phyloP scores from a whole-genome alignment of 2,329 filamentous ascomycete species.

The Ampelomyces quisqualis region DNA sequence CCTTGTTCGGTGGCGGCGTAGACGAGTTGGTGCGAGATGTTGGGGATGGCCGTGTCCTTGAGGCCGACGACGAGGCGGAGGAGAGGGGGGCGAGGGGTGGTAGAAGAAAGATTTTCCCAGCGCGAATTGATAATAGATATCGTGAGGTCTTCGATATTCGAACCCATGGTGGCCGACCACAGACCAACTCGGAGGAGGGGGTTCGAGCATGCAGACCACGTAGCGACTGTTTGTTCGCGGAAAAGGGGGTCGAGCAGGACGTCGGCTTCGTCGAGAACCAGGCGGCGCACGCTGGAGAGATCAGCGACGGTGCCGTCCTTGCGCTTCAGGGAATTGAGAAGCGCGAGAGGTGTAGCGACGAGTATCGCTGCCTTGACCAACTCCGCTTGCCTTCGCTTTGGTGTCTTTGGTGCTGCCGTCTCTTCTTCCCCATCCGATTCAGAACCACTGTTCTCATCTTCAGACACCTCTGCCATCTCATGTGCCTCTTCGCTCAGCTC shows the following conservation, averaged over 20 bases:
- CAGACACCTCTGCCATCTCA: constrained; percentile 41
- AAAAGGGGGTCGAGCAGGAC: constrained; percentile 91
- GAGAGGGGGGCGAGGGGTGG: constrained; percentile 51
- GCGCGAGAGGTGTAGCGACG: constrained; percentile 74
- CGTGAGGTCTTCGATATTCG: constrained; percentile 80
- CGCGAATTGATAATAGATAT: constrained; percentile 57
- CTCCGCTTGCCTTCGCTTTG: constrained; percentile 44
- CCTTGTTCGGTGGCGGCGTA: constrained; percentile 93
- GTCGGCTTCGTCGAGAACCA: constrained; percentile 92
- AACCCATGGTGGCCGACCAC: constrained; percentile 97
- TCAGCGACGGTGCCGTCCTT: constrained; percentile 49
- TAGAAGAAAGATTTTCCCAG: constrained; percentile 42
- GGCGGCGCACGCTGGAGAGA: constrained; percentile 67
- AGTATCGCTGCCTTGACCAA: constrained; percentile 74
- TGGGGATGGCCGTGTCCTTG: constrained; percentile 93
- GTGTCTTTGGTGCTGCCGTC: constrained; percentile 21
- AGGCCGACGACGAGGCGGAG: constrained; percentile 90
- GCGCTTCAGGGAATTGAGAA: constrained; percentile 70
- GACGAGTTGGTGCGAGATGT: constrained; percentile 81
- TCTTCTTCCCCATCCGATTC: constrained; percentile 44
- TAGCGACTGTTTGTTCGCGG: constrained; percentile 78
- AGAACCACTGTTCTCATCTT: constrained; percentile 40
- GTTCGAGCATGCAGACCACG: constrained; percentile 78
- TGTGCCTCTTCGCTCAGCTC: constrained; percentile 41
- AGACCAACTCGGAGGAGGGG: constrained; percentile 71